Conservation (phyloP, 805 yeast species). For the Cyberlindnera lachancei region DNA sequence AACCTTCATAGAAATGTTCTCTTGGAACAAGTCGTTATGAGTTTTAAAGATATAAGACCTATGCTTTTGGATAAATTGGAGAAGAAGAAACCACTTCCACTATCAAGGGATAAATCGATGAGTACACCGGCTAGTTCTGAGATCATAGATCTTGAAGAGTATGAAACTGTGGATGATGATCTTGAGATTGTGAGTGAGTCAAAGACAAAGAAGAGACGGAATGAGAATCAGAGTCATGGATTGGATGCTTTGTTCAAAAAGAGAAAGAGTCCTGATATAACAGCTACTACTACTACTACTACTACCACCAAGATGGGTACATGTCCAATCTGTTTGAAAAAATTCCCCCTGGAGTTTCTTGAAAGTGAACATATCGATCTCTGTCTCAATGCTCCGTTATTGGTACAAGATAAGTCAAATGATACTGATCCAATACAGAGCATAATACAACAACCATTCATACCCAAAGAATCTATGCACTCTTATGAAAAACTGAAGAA, state of each 20-base stretch:
- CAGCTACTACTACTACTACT: background rate
- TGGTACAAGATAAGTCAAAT: conserved; percentile 1
- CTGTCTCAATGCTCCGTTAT: conserved; percentile 36
- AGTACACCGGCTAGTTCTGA: conserved; percentile 5
- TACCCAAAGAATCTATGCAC: conserved; percentile 10
- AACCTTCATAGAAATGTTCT: conserved; percentile 57
- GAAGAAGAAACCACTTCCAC: no score
- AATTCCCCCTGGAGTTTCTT: conserved; percentile 43
- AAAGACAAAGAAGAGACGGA: conserved; percentile 18
- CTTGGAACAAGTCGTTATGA: conserved; percentile 61
- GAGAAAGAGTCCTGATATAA: conserved; percentile 3
- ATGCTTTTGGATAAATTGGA: conserved; percentile 28
- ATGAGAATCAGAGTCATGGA: conserved; percentile 7
- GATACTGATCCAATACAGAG: no score
- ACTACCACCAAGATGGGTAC: conserved; percentile 36
- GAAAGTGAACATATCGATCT: conserved; percentile 52
- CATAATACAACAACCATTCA: conserved; percentile 20
- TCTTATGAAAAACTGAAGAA: conserved; percentile 44
- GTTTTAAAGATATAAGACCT: conserved; percentile 39
- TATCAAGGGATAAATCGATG: no score
- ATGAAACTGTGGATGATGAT: conserved; percentile 19
- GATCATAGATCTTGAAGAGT: conserved; percentile 9
- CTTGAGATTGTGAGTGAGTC: conserved; percentile 24
- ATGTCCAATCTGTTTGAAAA: conserved; percentile 58
- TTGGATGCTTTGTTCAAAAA: conserved; percentile 15